Base-by-base conservation (phyloP, 176 grass and related monocot genomes). In the Miscanthus lutarioriparius region DNA sequence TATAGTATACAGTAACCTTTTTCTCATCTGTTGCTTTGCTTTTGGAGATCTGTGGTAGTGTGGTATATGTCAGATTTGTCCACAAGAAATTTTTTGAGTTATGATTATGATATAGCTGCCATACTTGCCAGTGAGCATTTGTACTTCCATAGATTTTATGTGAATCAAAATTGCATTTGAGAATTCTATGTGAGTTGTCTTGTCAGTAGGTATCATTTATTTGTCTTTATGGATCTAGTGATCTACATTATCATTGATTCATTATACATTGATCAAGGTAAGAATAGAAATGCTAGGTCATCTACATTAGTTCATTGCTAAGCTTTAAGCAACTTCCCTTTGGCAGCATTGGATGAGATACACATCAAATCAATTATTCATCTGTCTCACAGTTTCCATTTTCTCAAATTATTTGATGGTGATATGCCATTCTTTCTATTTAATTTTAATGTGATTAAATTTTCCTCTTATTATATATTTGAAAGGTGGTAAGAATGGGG, bases 401-500 rank as follows among this genome's bases (percentile, higher is more conserved):
- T 56, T 26, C 67, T 75, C 66, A 75, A 36, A 8, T 58, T 36
- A 75, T 56, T 4, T 33, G 10, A 33, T 27, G 19, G 59, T 69
- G 20, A 72, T 82, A 15, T 49, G 14, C 40, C 19, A 67, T 83
- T 74, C 30, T 48, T 82, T 67, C 5, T 64, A 23, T 40, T 67
- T 32, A 37, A 27, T 64, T 23, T 16, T 79, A 26, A 16, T 59
- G 26, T 30, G 30, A 70, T 80, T 84, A 28, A 84, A 28, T 28
- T 47, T 68, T 78, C 19, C 32, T 87, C 36, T 75, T 68, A 48
- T 86, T 73, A 69, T 43, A 62, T 84, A 67, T 77, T 90, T 58
- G 25, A 54, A 76, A 94, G 92, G 92, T 94, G 64, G 81, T 97
- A 67, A 79, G 95, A 41, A 85, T 91, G 88, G 81, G 92, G 35